phyloP scores from a whole-genome alignment of 1,284 basidiomycete species.

The Ceratobasidium sp. region DNA sequence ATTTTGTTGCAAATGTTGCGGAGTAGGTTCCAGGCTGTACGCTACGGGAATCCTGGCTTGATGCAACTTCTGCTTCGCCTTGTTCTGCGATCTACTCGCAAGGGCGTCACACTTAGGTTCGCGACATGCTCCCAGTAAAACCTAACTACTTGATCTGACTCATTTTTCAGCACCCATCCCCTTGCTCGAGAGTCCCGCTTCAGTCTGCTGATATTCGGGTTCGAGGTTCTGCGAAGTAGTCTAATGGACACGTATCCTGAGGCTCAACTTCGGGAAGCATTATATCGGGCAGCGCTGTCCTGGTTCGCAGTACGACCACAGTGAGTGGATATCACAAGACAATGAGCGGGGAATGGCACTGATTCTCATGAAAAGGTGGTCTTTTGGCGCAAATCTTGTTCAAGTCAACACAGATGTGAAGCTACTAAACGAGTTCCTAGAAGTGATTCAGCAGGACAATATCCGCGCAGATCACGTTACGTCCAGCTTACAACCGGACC shows the following conservation, averaged over 20 bases:
- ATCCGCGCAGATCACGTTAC: constrained; percentile 70
- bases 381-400: constrained; percentile 89
- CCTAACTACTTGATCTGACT: constrained; percentile 3
- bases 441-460: constrained; percentile 75
- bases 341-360: not conserved
- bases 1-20: constrained; percentile 90
- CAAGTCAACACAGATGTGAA: constrained; percentile 91
- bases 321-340: constrained; percentile 57
- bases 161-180: constrained; percentile 77
- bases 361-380: constrained; percentile 69
- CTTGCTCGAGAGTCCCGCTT: constrained; percentile 90
- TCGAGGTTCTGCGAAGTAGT: constrained; percentile 90
- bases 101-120: constrained; percentile 69
- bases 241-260: constrained; percentile 87
- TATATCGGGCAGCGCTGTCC: constrained; percentile 83
- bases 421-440: constrained; percentile 83
- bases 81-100: constrained; percentile 79
- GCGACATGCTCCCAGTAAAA: constrained; percentile 37
- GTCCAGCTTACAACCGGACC: constrained; percentile 68
- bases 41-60: constrained; percentile 84
- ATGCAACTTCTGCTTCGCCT: constrained; percentile 87
- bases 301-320: constrained; percentile 94
- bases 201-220: constrained; percentile 89
- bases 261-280: constrained; percentile 72
- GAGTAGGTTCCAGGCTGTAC: constrained; percentile 91